phyloP scores from a whole-genome alignment of 208 protist species.

The Entamoeba nuttalli region DNA sequence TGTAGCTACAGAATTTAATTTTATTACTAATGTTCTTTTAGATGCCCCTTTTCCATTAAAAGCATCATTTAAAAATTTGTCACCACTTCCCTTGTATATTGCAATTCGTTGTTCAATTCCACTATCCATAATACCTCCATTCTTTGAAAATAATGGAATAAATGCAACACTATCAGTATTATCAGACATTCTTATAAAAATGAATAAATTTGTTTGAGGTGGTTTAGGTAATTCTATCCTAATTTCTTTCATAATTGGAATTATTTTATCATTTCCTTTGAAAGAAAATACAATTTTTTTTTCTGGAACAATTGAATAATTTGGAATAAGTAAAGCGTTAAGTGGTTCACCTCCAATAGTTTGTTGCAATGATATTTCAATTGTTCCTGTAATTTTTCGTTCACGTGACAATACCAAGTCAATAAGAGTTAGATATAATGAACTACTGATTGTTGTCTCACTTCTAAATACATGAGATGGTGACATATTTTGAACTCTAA shows the following conservation, averaged over 20 bases:
- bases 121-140: not conserved
- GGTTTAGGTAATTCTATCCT: not conserved
- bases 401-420: not conserved
- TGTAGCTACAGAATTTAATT: not conserved
- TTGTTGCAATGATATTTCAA: not conserved
- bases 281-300: not conserved
- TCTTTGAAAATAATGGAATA: not conserved
- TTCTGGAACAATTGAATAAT: not conserved
- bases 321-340: not conserved
- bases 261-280: not conserved
- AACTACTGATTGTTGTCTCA: not conserved
- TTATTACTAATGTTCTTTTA: not conserved
- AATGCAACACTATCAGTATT: not conserved
- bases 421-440: not conserved
- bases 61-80: not conserved
- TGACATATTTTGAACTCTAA: not conserved
- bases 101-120: not conserved
- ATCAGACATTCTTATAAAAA: not conserved
- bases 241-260: not conserved
- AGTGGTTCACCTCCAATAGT: not conserved
- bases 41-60: not conserved
- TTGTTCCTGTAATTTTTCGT: not conserved
- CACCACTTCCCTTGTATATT: not conserved
- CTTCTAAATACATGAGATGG: not conserved
- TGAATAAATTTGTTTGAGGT: not conserved